Percentiles rank a stretch among this genome's conserved stretches.
These are phyloP conservation scores for Epichloe uncinata DNA, from an alignment of 2,329 filamentous ascomycete species.

Conservation along the genomic window DNA sequence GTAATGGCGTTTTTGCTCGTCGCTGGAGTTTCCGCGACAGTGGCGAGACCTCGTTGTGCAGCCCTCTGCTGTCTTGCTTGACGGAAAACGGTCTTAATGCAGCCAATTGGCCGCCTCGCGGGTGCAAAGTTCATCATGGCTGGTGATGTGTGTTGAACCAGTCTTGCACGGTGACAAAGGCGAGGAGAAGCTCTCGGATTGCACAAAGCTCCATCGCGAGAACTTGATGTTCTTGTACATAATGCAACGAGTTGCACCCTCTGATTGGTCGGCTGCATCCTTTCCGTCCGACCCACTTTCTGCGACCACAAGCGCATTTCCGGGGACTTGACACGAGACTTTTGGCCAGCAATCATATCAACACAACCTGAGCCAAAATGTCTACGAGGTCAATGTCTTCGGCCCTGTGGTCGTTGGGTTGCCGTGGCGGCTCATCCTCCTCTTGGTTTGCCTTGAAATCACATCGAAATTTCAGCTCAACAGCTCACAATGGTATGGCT, in stretches of 20 bases:
- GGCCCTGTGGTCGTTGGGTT: constrained; percentile 13
- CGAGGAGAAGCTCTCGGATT: background rate
- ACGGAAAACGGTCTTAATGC: constrained; percentile 52
- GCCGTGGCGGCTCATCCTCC: constrained; percentile 2
- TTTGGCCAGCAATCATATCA: constrained; percentile 5
- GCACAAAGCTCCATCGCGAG: background rate
- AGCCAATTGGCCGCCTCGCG: constrained; percentile 53
- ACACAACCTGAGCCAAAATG: constrained; percentile 6
- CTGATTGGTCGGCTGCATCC: constrained; percentile 24
- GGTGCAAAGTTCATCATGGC: constrained; percentile 46
- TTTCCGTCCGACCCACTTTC: constrained; percentile 17
- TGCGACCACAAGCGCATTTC: background rate
- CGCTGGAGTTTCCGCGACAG: constrained; percentile 15
- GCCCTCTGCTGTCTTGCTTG: constrained; percentile 38
- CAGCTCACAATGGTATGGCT: constrained; percentile 16
- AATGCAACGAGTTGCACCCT: constrained; percentile 8
- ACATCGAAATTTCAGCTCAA: constrained; percentile 17
- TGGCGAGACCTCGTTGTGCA: constrained; percentile 34
- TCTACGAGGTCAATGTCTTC: constrained; percentile 12
- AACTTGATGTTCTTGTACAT: background rate
- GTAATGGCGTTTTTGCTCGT: constrained; percentile 16
- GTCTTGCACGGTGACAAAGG: background rate
- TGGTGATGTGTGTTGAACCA: constrained; percentile 8
- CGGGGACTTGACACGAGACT: constrained; percentile 5
- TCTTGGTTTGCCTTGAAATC: background rate